These are phyloP conservation scores for Rhododendron ovatum DNA, from an alignment of 148 eudicot species.

Conservation along the genomic window DNA sequence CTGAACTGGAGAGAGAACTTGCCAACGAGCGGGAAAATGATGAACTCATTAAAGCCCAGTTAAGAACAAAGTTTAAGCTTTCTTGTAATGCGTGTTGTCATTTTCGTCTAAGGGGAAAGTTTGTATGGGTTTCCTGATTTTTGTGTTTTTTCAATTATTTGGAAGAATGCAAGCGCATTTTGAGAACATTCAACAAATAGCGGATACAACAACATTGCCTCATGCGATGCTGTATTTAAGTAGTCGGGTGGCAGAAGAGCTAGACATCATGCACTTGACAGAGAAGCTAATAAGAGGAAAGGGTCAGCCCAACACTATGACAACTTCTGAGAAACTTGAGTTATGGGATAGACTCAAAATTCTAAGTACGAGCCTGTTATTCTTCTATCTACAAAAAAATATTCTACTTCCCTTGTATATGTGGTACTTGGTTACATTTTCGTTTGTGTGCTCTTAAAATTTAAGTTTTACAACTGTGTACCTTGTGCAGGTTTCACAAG, in stretches of 20 bases:
- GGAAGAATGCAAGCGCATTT: slow-evolving; percentile 82
- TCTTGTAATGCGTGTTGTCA: background rate
- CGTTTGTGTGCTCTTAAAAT: background rate
- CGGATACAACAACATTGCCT: slow-evolving; percentile 76
- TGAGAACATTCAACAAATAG: slow-evolving; percentile 76
- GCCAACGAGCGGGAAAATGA: slow-evolving; percentile 60
- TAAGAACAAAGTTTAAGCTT: slow-evolving; percentile 24
- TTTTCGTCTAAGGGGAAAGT: background rate
- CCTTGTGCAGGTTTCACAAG: slow-evolving; percentile 71
- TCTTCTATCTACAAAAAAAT: background rate
- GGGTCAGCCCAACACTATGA: slow-evolving; percentile 57
- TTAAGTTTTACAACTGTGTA: background rate
- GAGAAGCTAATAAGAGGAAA: slow-evolving; percentile 81
- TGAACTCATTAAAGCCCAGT: slow-evolving; percentile 86
- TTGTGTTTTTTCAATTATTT: slow-evolving; percentile 7
- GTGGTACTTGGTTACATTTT: background rate
- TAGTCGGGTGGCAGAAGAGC: slow-evolving; percentile 57
- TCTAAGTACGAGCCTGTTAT: slow-evolving; percentile 51
- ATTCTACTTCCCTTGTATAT: background rate
- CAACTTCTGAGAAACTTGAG: slow-evolving; percentile 77
- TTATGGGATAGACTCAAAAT: slow-evolving; percentile 88
- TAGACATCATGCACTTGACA: slow-evolving; percentile 63
- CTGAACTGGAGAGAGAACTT: slow-evolving; percentile 54
- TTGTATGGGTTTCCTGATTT: background rate
- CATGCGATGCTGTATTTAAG: slow-evolving; percentile 65